Evolutionary conservation across 768 basidiomycete genomes (phyloP), one percentile per base, ranked within the genome.

Genomic region (Scleroderma bovista): DNA sequence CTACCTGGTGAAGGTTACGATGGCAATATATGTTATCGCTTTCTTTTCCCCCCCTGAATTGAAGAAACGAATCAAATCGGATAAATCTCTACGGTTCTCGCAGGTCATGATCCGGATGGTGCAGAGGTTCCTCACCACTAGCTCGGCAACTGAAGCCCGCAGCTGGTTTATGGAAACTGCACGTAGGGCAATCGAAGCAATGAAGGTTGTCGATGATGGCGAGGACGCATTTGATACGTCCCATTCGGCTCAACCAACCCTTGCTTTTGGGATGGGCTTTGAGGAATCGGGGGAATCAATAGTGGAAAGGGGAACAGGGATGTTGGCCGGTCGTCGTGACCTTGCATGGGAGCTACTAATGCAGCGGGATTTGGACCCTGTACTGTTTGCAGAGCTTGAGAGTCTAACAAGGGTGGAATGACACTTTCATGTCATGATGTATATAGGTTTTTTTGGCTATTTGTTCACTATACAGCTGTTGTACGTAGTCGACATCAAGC

Each of bases 251-350:
- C 72, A 72, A 44, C 76, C 88, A 5, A 77, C 79, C 3, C 74
- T 92, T 45, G 74, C 85, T 5, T 92, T 90, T 62, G 89, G 88
- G n/a, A 86, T 92, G 77, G 89, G 87, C 13, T 90, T 85, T 59
- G 80, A 84, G 1, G 90, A 90, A 61, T 75, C 78, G 38, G 81
- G 79, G 8, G 86, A 89, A 57, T 76, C 66, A 16, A 72, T 72
- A 10, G 69, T 76, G 42, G 88, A 92, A 64, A 81, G 75, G 52
- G 90, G 90, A 7, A 84, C 80, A 17, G 89, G 89, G 2, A 65
- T 92, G 47, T 71, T 90, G 29, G 86, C 82, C 47, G 84, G 84
- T 8, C 76, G 84, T 61, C 80, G 83, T 53, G 86, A 85, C 47
- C 72, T 83, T 26, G 74, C 83, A 34, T 85, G 83, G 83, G 80